Base-by-base conservation (phyloP, 768 basidiomycete genomes). In the Boletus edulis region DNA sequence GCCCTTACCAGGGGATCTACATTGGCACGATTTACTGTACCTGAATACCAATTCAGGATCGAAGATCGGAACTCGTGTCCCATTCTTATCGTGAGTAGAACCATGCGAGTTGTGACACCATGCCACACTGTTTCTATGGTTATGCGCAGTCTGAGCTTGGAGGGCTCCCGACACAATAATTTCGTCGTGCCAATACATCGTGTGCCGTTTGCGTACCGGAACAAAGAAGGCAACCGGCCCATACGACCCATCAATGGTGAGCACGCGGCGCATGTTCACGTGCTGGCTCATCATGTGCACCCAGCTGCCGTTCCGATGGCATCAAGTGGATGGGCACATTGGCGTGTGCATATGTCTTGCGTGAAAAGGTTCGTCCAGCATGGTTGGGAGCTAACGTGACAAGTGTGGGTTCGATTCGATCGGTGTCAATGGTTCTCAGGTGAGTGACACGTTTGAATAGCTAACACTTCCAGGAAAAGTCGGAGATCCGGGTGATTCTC, bases 1-100 rank as follows among this genome's bases (percentile, higher is more conserved):
- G 86, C 57, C 75, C 78, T 10, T 80, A 78, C 57, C 67, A 84
- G 52, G 83, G 82, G 20, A 78, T 84, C 48, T 73, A 62, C 52
- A 79, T 86, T 39, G 84, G 85, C 41, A 81, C 80, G 5, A 69
- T 76, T 27, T 78, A 45, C 37, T 71, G 62, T 63, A 71, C 68
- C n/a, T 69, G 53, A 66, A 51, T 45, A 41, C 40, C 24, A 53
- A 35, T 32, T 37, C 13, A 29, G 44, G 37, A 11, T 12, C 24
- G n/a, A 47, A 17, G 39, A 24, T 37, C 35, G 34, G 37, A 43
- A 27, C 43, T 45, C 31, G 46, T 5, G 6, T 48, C 45, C 39
- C 34, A 14, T 63, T 53, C 46, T 57, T 27, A 13, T 60, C 39
- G 35, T 52, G 48, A 53, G 53, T 27, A 31, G 29, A 9, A 35